Conservation (phyloP, 2,329 filamentous ascomycete species). For the Epichloe gansuensis region DNA sequence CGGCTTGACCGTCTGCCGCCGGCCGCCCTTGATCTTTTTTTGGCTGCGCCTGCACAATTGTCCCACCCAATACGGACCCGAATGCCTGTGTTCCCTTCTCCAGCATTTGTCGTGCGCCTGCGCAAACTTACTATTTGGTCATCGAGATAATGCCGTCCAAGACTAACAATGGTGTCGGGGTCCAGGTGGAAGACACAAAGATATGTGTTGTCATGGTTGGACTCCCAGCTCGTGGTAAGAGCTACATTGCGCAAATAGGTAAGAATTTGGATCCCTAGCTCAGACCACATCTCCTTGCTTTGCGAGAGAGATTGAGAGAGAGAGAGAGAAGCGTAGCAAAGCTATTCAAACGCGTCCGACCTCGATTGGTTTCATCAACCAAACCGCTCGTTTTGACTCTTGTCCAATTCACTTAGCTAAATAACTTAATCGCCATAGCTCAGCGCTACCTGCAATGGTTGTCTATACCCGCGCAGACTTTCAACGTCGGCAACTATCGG, state of each 20-base stretch:
- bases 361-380: background rate
- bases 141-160: constrained; percentile 29
- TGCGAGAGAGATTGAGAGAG: no score
- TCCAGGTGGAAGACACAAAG: constrained; percentile 88
- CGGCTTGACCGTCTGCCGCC: background rate
- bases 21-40: background rate
- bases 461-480: constrained; percentile 82
- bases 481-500: constrained; percentile 95
- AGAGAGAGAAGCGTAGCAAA: no score
- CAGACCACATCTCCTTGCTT: no score
- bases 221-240: constrained; percentile 89
- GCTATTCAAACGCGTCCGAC: background rate
- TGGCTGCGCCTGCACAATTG: background rate
- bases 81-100: constrained; percentile 2
- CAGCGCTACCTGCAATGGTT: constrained; percentile 95
- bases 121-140: constrained; percentile 4
- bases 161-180: constrained; percentile 51
- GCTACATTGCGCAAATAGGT: constrained; percentile 96
- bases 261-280: constrained; percentile 15
- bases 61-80: background rate
- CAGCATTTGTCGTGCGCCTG: constrained; percentile 8
- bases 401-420: background rate
- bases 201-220: constrained; percentile 99
- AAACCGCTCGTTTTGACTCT: background rate
- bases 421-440: constrained; percentile 34